Percentiles rank a stretch among this genome's conserved stretches.
Conservation (phyloP, 495 filamentous ascomycete species). For the Astrothelium macrocarpum region DNA sequence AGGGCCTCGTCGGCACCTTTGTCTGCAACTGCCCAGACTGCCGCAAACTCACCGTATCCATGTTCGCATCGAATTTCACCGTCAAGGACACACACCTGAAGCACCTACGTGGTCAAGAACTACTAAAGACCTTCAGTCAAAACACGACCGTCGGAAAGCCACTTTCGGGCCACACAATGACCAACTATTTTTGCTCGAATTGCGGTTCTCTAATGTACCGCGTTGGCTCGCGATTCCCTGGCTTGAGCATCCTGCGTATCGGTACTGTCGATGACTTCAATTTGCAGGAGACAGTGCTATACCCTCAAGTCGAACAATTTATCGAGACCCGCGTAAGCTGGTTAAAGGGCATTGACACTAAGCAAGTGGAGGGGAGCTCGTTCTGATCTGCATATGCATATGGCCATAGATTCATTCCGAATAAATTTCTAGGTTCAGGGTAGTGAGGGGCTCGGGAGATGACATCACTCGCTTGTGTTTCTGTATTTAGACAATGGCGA, state of each 20-base stretch:
- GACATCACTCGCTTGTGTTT: too few species aligned
- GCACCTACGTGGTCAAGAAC: slow-evolving; percentile 37
- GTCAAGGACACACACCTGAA: slow-evolving; percentile 33
- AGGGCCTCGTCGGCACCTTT: slow-evolving; percentile 39
- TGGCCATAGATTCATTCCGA: too few species aligned
- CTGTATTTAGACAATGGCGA: too few species aligned
- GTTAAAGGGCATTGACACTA: slow-evolving; percentile 8
- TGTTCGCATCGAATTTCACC: slow-evolving; percentile 47
- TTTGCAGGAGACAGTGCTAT: slow-evolving; percentile 5
- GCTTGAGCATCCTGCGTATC: slow-evolving; percentile 20
- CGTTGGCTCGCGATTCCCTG: slow-evolving; percentile 28
- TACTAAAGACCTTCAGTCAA: slow-evolving; percentile 34
- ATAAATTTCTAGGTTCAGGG: too few species aligned
- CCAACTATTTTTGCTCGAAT: slow-evolving; percentile 42
- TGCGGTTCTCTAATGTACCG: slow-evolving; percentile 48
- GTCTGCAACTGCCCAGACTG: slow-evolving; percentile 48
- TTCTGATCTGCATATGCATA: too few species aligned
- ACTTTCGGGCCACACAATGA: slow-evolving; percentile 39
- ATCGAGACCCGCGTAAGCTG: slow-evolving; percentile 5
- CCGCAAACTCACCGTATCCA: slow-evolving; percentile 47
- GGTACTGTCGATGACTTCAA: slow-evolving; percentile 11
- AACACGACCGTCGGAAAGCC: slow-evolving; percentile 30
- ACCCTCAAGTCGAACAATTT: slow-evolving; percentile 9
- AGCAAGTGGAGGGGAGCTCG: too few species aligned
- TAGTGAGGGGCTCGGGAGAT: too few species aligned